These are phyloP conservation scores for Leishmania amazonensis DNA, from an alignment of 208 protist species.

Conservation along the genomic window DNA sequence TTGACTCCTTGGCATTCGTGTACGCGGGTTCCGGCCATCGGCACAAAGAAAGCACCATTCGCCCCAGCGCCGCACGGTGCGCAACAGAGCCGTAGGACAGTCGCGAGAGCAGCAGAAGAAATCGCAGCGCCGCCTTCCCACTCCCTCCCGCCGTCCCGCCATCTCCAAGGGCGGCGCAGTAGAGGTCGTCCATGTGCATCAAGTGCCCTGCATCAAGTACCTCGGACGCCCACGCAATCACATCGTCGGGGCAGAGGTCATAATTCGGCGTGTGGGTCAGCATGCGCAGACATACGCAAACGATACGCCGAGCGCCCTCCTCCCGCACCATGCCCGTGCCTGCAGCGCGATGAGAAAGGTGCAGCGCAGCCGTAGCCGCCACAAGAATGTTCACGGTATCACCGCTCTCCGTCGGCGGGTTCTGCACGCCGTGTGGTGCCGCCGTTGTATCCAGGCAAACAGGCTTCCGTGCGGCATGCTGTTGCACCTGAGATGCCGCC, in stretches of 20 bases:
- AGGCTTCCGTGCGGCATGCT: conserved; percentile 17
- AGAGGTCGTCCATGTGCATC: background rate
- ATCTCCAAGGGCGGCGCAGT: background rate
- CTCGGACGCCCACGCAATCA: conserved; percentile 30
- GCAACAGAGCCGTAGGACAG: conserved; percentile 30
- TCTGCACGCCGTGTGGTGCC: conserved; percentile 42
- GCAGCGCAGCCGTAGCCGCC: conserved; percentile 30
- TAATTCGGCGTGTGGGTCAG: conserved; percentile 59
- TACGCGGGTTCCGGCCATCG: conserved; percentile 13
- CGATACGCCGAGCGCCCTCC: conserved; percentile 9
- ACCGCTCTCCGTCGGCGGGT: conserved; percentile 43
- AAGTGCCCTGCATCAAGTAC: conserved; percentile 22
- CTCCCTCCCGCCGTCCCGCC: background rate
- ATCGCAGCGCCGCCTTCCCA: background rate
- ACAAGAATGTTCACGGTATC: conserved; percentile 32
- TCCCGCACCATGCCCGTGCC: background rate
- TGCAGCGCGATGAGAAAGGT: background rate
- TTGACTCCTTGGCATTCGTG: background rate
- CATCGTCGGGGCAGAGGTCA: conserved; percentile 36
- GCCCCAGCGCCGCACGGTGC: conserved; percentile 16
- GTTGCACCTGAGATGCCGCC: background rate
- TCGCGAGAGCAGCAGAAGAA: conserved; percentile 45
- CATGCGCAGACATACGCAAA: conserved; percentile 31
- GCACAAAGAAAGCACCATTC: conserved; percentile 21
- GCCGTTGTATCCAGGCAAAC: conserved; percentile 39